These are phyloP conservation scores for Anthracocystis setariae DNA, from an alignment of 1,284 basidiomycete genomes.

Conservation along the genomic window DNA sequence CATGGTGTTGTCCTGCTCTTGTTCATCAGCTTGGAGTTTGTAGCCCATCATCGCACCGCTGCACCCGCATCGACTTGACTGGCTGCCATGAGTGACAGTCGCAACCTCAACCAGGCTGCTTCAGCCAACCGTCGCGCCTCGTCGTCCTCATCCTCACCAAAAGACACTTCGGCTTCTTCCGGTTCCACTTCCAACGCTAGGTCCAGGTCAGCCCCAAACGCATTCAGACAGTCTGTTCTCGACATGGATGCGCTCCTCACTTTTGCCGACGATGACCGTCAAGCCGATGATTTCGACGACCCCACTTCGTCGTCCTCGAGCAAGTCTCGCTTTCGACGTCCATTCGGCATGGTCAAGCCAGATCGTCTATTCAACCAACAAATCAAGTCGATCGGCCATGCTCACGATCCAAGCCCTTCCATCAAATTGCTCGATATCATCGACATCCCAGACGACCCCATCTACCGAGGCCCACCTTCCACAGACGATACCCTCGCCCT, in stretches of 20 bases:
- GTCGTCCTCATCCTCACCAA: slow-evolving; percentile 20
- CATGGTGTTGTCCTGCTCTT: not conserved
- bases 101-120: not conserved
- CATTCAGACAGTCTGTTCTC: slow-evolving; percentile 35
- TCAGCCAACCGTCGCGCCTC: slow-evolving; percentile 3
- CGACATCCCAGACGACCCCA: slow-evolving; percentile 31
- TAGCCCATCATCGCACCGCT: no score
- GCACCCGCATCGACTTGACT: not conserved
- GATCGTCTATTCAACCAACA: slow-evolving; percentile 42
- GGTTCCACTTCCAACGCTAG: slow-evolving; percentile 12
- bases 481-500: slow-evolving; percentile 56
- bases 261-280: slow-evolving; percentile 16
- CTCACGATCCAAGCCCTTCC: slow-evolving; percentile 35
- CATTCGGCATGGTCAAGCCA: slow-evolving; percentile 31
- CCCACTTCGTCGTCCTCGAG: not conserved
- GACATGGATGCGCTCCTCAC: slow-evolving; percentile 44
- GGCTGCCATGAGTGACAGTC: slow-evolving; percentile 12
- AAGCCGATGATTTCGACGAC: slow-evolving; percentile 11
- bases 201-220: slow-evolving; percentile 15
- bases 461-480: slow-evolving; percentile 41
- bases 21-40: no score
- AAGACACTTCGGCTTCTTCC: slow-evolving; percentile 7
- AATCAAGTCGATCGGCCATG: slow-evolving; percentile 39
- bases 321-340: slow-evolving; percentile 36
- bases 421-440: slow-evolving; percentile 25